Evolutionary conservation across 805 yeast genomes (phyloP).

Genomic region (Jamesozyma lodderae): DNA sequence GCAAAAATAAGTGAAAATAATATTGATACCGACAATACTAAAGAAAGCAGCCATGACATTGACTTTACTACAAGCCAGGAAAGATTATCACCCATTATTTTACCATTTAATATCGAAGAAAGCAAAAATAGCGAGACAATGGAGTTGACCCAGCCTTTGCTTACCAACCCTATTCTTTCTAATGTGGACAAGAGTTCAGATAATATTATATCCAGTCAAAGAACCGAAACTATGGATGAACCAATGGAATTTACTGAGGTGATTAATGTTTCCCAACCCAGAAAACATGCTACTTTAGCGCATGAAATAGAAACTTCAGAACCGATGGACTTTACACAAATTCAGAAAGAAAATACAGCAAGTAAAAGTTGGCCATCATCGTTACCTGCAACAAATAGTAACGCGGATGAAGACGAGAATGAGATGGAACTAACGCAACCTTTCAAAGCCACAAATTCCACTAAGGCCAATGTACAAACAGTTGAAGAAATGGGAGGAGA

Average conservation of each 20-base stretch:
- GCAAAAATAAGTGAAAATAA: background rate
- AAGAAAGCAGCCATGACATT: background rate
- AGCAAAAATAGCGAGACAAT: conserved; percentile 1
- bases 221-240: background rate
- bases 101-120: conserved; percentile 1
- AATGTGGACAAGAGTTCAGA: background rate
- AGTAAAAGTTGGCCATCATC: background rate
- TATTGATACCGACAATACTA: background rate
- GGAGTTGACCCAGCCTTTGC: conserved; percentile 6
- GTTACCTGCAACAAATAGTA: background rate
- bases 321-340: conserved; percentile 10
- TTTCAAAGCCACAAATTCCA: background rate
- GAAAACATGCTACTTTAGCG: background rate
- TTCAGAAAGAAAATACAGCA: background rate
- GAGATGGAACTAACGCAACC: conserved; percentile 5
- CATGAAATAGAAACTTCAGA: background rate
- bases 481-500: too few relatives aligned
- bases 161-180: background rate
- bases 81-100: conserved; percentile 6
- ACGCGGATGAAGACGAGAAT: background rate
- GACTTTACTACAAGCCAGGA: conserved; percentile 5
- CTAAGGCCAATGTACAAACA: too few relatives aligned
- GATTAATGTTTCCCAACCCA: background rate
- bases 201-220: background rate
- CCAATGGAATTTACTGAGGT: conserved; percentile 3